Evolutionary conservation across 257 asterid genomes (phyloP), one percentile per base, ranked within the genome.

Genomic region (Asclepias syriaca): DNA sequence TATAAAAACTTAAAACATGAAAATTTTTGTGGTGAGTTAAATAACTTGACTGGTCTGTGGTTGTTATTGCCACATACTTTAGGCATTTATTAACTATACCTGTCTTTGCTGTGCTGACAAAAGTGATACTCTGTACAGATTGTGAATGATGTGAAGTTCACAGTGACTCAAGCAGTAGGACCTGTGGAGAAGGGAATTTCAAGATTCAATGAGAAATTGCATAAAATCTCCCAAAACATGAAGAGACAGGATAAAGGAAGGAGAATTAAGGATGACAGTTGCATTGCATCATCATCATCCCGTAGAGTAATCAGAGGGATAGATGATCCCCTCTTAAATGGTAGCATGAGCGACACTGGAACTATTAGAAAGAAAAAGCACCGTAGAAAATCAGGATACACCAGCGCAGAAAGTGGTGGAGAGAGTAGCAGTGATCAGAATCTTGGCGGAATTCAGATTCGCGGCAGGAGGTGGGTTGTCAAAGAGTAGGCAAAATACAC

Each of bases 151-250:
- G 91, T 94, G 81, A 94, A 88, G 84, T 90, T 88, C 77, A 94
- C 99, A 0, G 90, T 94, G 40, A 88, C 85, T 66, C 98, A 91
- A 77, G 99, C 99, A 45, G 99, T 90, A 61, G 97, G 92, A 73
- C 99, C 99, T 27, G 83, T 91, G 39, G 98, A 94, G 93, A 94
- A 94, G 78, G 97, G 99, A 68, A 78, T 94, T 80, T 90, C 78
- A 6, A 89, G 85, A 76, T 88, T 92, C 85, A 92, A 92, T 73
- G 80, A 85, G 83, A 90, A 86, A 79, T 66, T 93, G 74, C 92
- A 86, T 65, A 84, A 84, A 73, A 91, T 94, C 75, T 90, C 99
- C 57, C 82, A 90, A 78, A 95, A 92, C 88, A 92, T 95, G 70
- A 91, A 89, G 89, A 85, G 77, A 65, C 86, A 85, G 3, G 96